These are phyloP conservation scores for Tolypocladium amazonense DNA, from an alignment of 2,329 filamentous ascomycete genomes.

Conservation along the genomic window DNA sequence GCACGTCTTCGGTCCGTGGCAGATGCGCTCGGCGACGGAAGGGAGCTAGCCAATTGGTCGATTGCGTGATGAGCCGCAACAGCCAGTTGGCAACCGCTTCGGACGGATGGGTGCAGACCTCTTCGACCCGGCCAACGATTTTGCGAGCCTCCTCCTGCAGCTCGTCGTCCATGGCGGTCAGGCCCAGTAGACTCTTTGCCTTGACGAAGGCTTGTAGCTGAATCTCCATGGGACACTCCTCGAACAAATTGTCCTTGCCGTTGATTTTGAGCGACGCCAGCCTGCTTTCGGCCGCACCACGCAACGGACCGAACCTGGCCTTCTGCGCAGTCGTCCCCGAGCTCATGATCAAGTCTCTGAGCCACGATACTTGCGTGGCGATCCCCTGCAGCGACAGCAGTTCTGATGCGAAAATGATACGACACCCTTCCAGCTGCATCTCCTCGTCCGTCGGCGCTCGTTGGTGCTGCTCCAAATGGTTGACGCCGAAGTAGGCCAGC, in stretches of 20 bases:
- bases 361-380: slow-evolving; percentile 36
- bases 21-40: slow-evolving; percentile 48
- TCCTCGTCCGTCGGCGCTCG: slow-evolving; percentile 37
- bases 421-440: slow-evolving; percentile 46
- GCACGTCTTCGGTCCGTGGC: slow-evolving; percentile 45
- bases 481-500: slow-evolving; percentile 39
- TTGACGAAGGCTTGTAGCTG: slow-evolving; percentile 43
- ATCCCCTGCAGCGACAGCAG: slow-evolving; percentile 28
- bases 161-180: slow-evolving; percentile 49
- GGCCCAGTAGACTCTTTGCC: slow-evolving; percentile 39
- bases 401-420: slow-evolving; percentile 46
- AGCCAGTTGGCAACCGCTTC: slow-evolving; percentile 45
- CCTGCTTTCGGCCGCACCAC: slow-evolving; percentile 33
- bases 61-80: slow-evolving; percentile 37
- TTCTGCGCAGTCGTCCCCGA: slow-evolving; percentile 28
- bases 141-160: slow-evolving; percentile 49
- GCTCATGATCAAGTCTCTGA: slow-evolving; percentile 47
- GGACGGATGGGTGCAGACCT: slow-evolving; percentile 35
- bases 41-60: slow-evolving; percentile 41
- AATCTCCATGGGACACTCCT: slow-evolving; percentile 43
- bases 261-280: slow-evolving; percentile 42
- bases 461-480: slow-evolving; percentile 30
- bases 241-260: slow-evolving; percentile 46
- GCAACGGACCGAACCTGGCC: slow-evolving; percentile 37
- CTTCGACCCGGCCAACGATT: slow-evolving; percentile 46